A percentile compares a stretch with the other conserved stretches of the same genome.
phyloP scores from a whole-genome alignment of 805 yeast genomes.

The Schizosaccharomyces octosporus region DNA sequence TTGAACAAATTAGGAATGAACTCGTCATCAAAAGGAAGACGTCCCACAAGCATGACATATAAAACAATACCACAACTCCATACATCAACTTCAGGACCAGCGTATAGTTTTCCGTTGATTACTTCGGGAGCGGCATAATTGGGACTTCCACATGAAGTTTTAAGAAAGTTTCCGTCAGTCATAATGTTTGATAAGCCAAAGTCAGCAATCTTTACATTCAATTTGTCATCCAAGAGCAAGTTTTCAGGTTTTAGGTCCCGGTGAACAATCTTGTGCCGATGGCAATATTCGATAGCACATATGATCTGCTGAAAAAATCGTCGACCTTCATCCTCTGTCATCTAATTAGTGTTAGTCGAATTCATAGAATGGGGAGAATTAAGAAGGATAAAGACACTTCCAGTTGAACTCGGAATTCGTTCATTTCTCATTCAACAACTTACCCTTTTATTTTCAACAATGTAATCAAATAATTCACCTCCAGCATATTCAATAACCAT shows the following conservation, averaged over 20 bases:
- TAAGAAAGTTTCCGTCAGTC: conserved; percentile 91
- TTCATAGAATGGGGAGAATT: neutral
- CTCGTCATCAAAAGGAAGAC: conserved; percentile 90
- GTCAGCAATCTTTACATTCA: conserved; percentile 88
- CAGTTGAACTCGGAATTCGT: too few relatives aligned
- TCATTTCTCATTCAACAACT: neutral
- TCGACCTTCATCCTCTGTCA: conserved; percentile 79
- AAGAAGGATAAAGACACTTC: neutral
- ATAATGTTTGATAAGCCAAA: conserved; percentile 83
- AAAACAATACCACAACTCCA: conserved; percentile 93
- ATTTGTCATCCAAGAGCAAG: conserved; percentile 60
- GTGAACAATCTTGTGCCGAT: conserved; percentile 85
- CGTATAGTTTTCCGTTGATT: conserved; percentile 76
- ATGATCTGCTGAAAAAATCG: conserved; percentile 89
- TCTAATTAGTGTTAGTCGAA: conserved; percentile 10
- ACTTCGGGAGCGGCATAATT: conserved; percentile 97
- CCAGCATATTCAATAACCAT: conserved; percentile 96
- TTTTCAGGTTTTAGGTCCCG: conserved; percentile 93
- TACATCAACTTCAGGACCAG: conserved; percentile 95
- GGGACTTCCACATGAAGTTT: conserved; percentile 89
- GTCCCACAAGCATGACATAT: conserved; percentile 86
- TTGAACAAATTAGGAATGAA: conserved; percentile 83
- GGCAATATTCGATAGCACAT: conserved; percentile 91
- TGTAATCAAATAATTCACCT: conserved; percentile 84
- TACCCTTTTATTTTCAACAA: conserved; percentile 63